These are phyloP conservation scores for Bimuria novae-zelandiae DNA, from an alignment of 2,329 filamentous ascomycete species.

Conservation along the genomic window DNA sequence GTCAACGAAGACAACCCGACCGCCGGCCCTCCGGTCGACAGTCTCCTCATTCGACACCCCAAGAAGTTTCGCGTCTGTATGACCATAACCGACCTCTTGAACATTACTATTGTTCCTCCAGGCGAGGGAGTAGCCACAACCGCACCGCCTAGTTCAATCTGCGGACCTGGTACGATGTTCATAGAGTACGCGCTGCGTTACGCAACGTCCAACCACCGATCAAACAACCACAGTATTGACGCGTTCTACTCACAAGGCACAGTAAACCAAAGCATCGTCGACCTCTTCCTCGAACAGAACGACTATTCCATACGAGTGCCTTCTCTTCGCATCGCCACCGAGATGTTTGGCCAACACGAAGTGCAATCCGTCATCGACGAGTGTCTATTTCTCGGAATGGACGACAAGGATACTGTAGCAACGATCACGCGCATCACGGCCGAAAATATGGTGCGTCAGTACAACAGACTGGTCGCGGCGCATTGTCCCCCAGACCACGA, in stretches of 20 bases:
- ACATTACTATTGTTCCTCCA: conserved; percentile 64
- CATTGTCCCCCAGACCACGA: conserved; percentile 36
- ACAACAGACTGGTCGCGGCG: conserved; percentile 53
- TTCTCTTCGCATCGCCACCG: conserved; percentile 63
- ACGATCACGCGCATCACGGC: conserved; percentile 65
- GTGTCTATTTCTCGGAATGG: conserved; percentile 51
- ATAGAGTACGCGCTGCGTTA: conserved; percentile 62
- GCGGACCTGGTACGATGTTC: conserved; percentile 61
- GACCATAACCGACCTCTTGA: conserved; percentile 66
- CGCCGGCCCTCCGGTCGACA: conserved; percentile 63
- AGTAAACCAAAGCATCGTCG: conserved; percentile 58
- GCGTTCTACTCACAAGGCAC: conserved; percentile 55
- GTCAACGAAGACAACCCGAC: conserved; percentile 61
- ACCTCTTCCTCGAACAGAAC: conserved; percentile 53
- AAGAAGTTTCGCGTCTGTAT: conserved; percentile 63
- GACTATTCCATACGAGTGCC: conserved; percentile 58
- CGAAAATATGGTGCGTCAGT: conserved; percentile 60
- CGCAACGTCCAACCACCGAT: conserved; percentile 56
- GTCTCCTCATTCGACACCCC: conserved; percentile 60
- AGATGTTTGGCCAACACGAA: conserved; percentile 63
- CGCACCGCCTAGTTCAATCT: conserved; percentile 57
- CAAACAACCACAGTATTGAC: conserved; percentile 59
- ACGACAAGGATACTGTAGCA: conserved; percentile 59
- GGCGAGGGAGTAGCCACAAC: conserved; percentile 44
- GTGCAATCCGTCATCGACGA: conserved; percentile 58